Evolutionary conservation across 2,329 filamentous ascomycete species (phyloP).

Genomic region (Fusarium albosuccineum): DNA sequence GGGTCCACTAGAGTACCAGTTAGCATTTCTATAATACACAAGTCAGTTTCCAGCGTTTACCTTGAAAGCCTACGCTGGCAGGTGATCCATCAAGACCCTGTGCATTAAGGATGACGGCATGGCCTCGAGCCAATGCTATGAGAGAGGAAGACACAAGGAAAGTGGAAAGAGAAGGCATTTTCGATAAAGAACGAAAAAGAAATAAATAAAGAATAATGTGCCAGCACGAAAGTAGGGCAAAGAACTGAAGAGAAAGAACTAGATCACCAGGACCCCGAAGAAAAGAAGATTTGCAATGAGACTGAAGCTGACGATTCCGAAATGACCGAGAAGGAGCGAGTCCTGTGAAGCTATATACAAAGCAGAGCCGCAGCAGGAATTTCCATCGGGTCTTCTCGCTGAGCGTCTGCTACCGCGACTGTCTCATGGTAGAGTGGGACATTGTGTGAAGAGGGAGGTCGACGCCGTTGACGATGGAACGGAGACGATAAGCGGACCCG

Average conservation of each 20-base stretch:
- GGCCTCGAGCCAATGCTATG: conserved; percentile 45
- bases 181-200: conserved; percentile 14
- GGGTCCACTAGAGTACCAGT: conserved; percentile 58
- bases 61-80: conserved; percentile 63
- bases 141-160: conserved; percentile 34
- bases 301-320: conserved; percentile 38
- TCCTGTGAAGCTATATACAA: conserved; percentile 35
- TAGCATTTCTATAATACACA: neutral
- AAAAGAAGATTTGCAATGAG: conserved; percentile 26
- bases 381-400: neutral
- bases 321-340: neutral
- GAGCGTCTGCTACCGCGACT: conserved; percentile 37
- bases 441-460: conserved; percentile 32
- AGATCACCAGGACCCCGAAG: conserved; percentile 45
- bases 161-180: conserved; percentile 35
- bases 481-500: conserved; percentile 12
- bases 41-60: conserved; percentile 37
- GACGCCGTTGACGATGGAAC: conserved; percentile 3
- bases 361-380: neutral
- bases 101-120: conserved; percentile 62
- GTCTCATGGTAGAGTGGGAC: conserved; percentile 40
- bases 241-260: conserved; percentile 25
- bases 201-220: conserved; percentile 26
- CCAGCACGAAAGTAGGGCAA: conserved; percentile 38
- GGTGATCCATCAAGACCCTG: conserved; percentile 62